A percentile compares a stretch with the other conserved stretches of the same genome.
Conservation (phyloP, 2,329 filamentous ascomycete species). For the Aspergillus pseudoviridinutans region DNA sequence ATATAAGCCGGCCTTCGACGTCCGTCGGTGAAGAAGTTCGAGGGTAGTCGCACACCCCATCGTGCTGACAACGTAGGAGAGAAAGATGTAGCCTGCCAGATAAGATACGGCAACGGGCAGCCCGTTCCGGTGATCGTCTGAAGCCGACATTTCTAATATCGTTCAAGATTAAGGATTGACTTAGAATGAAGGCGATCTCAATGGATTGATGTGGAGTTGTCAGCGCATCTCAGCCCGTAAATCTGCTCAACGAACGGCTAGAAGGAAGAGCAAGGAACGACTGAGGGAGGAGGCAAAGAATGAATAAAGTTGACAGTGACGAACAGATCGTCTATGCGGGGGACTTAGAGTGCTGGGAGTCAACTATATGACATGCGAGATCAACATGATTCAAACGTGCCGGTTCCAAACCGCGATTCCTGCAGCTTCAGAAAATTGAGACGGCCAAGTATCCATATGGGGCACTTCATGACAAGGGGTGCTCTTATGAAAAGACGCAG, state of each 20-base stretch:
- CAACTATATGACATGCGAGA: background rate
- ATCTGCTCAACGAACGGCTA: background rate
- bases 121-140: constrained; percentile 7
- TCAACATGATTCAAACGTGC: background rate
- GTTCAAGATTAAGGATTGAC: background rate
- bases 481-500: background rate
- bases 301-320: background rate
- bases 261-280: background rate
- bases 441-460: background rate
- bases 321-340: background rate
- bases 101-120: constrained; percentile 19
- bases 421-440: background rate
- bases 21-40: constrained; percentile 74
- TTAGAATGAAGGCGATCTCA: background rate
- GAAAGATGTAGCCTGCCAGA: constrained; percentile 61
- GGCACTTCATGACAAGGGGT: background rate
- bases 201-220: background rate
- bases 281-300: background rate
- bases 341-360: background rate
- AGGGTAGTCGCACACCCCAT: constrained; percentile 74
- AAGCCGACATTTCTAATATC: constrained; percentile 17
- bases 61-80: constrained; percentile 67
- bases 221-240: background rate
- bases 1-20: constrained; percentile 62
- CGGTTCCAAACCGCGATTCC: background rate